Percentiles rank a stretch among this genome's conserved stretches.
phyloP scores from a whole-genome alignment of 2,329 filamentous ascomycete genomes.

The Shiraia bambusicola region DNA sequence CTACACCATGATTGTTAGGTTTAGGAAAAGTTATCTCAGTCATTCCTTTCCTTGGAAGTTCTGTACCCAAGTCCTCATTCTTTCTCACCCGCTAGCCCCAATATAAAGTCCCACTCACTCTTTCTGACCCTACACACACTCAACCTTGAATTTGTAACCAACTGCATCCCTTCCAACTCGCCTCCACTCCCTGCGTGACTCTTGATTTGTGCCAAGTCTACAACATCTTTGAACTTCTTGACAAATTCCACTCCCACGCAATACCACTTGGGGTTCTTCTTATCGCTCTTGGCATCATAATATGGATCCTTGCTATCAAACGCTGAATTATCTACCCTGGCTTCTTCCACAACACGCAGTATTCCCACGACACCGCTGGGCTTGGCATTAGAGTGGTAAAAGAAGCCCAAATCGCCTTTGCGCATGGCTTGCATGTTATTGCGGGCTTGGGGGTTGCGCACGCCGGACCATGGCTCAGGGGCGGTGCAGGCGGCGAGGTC shows the following conservation, averaged over 20 bases:
- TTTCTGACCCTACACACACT: slow-evolving; percentile 72
- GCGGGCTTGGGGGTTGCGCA: slow-evolving; percentile 60
- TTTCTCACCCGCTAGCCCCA: slow-evolving; percentile 48
- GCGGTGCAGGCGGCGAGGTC: slow-evolving; percentile 71
- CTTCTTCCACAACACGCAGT: slow-evolving; percentile 86
- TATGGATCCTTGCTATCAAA: slow-evolving; percentile 75
- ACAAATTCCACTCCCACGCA: slow-evolving; percentile 87
- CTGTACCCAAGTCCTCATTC: slow-evolving; percentile 1
- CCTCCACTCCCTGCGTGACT: slow-evolving; percentile 57
- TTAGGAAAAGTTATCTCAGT: background rate
- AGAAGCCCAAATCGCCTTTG: slow-evolving; percentile 87
- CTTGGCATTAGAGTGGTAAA: slow-evolving; percentile 95
- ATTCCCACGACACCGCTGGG: slow-evolving; percentile 82
- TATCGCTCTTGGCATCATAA: slow-evolving; percentile 75
- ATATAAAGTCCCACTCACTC: slow-evolving; percentile 66
- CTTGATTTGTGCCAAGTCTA: slow-evolving; percentile 72
- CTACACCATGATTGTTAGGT: too few species aligned
- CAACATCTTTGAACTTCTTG: slow-evolving; percentile 72
- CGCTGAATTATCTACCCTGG: slow-evolving; percentile 75
- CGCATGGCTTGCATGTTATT: slow-evolving; percentile 94
- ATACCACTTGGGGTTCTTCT: slow-evolving; percentile 76
- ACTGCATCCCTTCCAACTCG: slow-evolving; percentile 73
- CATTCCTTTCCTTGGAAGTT: background rate
- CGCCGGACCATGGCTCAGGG: slow-evolving; percentile 87
- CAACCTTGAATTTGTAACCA: slow-evolving; percentile 77